Evolutionary conservation across 1,139 yeast genomes (phyloP), one percentile per base, ranked within the genome.

Genomic region (Taphrina betulina): DNA sequence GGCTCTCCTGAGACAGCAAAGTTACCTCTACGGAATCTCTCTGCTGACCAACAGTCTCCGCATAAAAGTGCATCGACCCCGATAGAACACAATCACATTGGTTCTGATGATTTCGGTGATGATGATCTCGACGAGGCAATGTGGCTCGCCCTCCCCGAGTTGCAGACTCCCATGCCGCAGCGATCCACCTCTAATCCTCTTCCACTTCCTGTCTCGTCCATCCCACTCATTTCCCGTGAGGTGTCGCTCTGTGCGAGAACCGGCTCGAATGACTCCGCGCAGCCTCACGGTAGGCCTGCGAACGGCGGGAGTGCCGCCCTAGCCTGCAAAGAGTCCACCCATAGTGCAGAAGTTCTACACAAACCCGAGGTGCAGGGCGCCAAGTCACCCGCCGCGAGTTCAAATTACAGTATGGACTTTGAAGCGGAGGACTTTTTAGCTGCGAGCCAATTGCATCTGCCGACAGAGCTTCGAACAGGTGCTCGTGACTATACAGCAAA

Each of bases 41-140:
- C n/a, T n/a, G 31, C 12, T n/a, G 31, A 26, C 31, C 7, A 26
- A 7, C 31, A 26, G 12, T 7, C 10, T 12, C 8, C 17, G 8
- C n/a, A 34, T 14, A 14, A 10, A 14, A 34, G 8, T 14, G 3
- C 2, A 12, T 34, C 37, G 14, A n/a, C n/a, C n/a, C n/a, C n/a
- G n/a, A n/a, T n/a, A n/a, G n/a, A 12, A 34, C 2, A 2, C 17
- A 2, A 12, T 19, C 7, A 22, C 19, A 26, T 33, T 17, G 19
- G 16, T 12, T 50, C 54, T 10, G 54, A 50, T 31, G 46, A 50
- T 12, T 50, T 40, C 22, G 41, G 41, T 3, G 17, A 26, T 1
- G 54, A 50, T 16, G 44, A 42, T 24, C 19, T 50, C 34, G 54
- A 50, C n/a, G 40, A 38, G 14, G 38, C 24, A 2, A 23, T 28